A percentile compares a stretch with the other conserved stretches of the same genome.
Conservation (phyloP, 2,329 filamentous ascomycete species). For the Microthyrium microscopicum region DNA sequence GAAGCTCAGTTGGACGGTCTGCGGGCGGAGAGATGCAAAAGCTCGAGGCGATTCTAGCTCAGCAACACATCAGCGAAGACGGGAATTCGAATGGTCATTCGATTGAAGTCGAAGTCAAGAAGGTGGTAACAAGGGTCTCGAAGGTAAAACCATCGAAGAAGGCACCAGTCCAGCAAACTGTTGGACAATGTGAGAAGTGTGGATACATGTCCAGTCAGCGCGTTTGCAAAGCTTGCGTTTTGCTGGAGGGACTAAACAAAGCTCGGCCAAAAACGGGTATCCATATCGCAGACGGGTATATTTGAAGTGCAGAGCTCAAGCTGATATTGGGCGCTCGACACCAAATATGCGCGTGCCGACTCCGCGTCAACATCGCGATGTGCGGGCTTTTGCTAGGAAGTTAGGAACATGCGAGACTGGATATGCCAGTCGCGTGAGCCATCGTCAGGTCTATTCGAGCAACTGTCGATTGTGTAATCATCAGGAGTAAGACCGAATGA, state of each 20-base stretch:
- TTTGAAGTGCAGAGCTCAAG: too few species aligned
- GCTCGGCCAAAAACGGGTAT: slow-evolving; percentile 29
- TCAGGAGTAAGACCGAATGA: too few species aligned
- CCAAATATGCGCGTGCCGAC: too few species aligned
- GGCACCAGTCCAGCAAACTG: slow-evolving; percentile 43
- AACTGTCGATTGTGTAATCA: too few species aligned
- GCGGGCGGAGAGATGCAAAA: slow-evolving; percentile 64
- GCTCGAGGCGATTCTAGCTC: slow-evolving; percentile 58
- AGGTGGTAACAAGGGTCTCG: slow-evolving; percentile 10
- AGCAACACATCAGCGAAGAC: slow-evolving; percentile 42
- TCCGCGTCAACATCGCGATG: too few species aligned
- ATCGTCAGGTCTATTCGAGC: too few species aligned
- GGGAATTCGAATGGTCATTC: slow-evolving; percentile 18
- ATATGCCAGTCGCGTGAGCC: too few species aligned
- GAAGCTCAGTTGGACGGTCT: slow-evolving; percentile 48
- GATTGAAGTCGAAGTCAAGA: background rate
- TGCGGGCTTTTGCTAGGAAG: too few species aligned
- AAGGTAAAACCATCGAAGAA: slow-evolving; percentile 16
- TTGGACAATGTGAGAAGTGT: slow-evolving; percentile 73
- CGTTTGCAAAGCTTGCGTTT: slow-evolving; percentile 81
- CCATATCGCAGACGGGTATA: too few species aligned
- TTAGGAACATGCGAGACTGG: too few species aligned
- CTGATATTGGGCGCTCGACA: too few species aligned
- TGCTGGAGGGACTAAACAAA: slow-evolving; percentile 85
- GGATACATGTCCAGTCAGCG: slow-evolving; percentile 92